phyloP scores from a whole-genome alignment of 2,329 filamentous ascomycete genomes.

The Colletotrichum graminicola region DNA sequence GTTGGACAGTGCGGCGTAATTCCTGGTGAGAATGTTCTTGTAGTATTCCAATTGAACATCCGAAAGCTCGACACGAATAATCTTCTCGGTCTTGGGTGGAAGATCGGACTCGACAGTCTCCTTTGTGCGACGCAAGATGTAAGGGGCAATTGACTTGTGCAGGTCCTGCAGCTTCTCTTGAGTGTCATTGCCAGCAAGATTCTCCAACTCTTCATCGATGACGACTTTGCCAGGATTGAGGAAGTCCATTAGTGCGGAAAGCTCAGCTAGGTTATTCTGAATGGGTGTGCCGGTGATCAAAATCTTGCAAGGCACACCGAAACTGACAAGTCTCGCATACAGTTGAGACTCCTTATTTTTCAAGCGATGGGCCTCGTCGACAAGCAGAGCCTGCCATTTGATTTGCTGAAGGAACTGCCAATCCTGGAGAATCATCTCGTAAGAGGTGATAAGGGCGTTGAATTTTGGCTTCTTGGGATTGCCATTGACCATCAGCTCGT shows the following conservation, averaged over 20 bases:
- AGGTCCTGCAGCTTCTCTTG: slow-evolving; percentile 89
- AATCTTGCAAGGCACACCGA: slow-evolving; percentile 88
- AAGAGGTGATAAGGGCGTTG: slow-evolving; percentile 97
- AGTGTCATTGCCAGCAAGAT: slow-evolving; percentile 80
- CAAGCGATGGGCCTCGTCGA: slow-evolving; percentile 95
- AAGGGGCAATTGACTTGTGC: slow-evolving; percentile 89
- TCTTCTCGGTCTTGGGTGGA: slow-evolving; percentile 97
- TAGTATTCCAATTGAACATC: slow-evolving; percentile 98
- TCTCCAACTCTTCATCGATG: slow-evolving; percentile 92
- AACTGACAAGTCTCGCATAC: slow-evolving; percentile 86
- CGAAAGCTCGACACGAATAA: slow-evolving; percentile 95
- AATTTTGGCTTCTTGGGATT: slow-evolving; percentile 94
- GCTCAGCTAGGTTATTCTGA: slow-evolving; percentile 94
- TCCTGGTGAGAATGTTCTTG: slow-evolving; percentile 97
- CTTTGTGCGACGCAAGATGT: slow-evolving; percentile 95
- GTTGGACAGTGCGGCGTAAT: slow-evolving; percentile 94
- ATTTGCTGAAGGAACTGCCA: slow-evolving; percentile 86
- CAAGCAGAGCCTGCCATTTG: slow-evolving; percentile 97
- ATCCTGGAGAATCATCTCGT: slow-evolving; percentile 94
- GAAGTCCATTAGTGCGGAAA: slow-evolving; percentile 94
- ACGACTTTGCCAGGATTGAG: slow-evolving; percentile 93
- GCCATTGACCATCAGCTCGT: slow-evolving; percentile 88
- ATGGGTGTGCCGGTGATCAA: slow-evolving; percentile 98
- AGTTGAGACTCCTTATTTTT: slow-evolving; percentile 97
- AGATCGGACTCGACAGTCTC: slow-evolving; percentile 97